Evolutionary conservation across 768 basidiomycete genomes (phyloP).

Genomic region (Lactarius hatsudake): DNA sequence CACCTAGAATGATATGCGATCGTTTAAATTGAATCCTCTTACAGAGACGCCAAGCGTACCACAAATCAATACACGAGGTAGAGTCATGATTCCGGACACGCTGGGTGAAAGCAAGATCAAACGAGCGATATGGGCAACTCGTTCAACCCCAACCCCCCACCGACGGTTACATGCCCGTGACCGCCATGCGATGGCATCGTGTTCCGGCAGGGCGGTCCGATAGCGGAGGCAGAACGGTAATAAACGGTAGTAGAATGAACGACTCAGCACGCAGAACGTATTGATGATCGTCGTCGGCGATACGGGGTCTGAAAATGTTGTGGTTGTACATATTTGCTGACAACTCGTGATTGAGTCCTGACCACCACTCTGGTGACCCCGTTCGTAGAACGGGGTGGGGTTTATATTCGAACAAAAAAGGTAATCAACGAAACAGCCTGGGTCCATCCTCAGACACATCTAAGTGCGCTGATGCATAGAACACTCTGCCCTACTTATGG

Average conservation of each 20-base stretch:
- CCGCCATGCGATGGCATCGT: not conserved
- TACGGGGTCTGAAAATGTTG: not conserved
- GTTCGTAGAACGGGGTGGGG: not conserved
- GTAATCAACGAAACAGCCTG: not conserved
- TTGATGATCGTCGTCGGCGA: too few species aligned
- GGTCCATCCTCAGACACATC: not conserved
- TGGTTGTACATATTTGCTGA: not conserved
- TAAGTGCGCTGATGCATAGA: not conserved
- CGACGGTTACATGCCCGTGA: not conserved
- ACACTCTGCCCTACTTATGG: conserved; percentile 40
- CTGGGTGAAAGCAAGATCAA: not conserved
- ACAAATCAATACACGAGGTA: conserved; percentile 36
- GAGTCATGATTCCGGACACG: conserved; percentile 2
- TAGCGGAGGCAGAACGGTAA: too few species aligned
- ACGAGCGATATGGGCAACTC: not conserved
- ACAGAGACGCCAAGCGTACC: conserved; percentile 28
- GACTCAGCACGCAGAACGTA: too few species aligned
- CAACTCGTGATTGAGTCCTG: not conserved
- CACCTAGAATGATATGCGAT: conserved; percentile 40
- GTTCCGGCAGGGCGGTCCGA: conserved; percentile 1
- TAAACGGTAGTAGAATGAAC: too few species aligned
- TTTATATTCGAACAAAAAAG: conserved; percentile 6
- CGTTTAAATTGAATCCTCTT: not conserved
- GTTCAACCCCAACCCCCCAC: conserved; percentile 3
- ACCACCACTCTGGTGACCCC: not conserved